These are phyloP conservation scores for Candida tropicalis DNA, from an alignment of 1,139 yeast species.

Conservation along the genomic window DNA sequence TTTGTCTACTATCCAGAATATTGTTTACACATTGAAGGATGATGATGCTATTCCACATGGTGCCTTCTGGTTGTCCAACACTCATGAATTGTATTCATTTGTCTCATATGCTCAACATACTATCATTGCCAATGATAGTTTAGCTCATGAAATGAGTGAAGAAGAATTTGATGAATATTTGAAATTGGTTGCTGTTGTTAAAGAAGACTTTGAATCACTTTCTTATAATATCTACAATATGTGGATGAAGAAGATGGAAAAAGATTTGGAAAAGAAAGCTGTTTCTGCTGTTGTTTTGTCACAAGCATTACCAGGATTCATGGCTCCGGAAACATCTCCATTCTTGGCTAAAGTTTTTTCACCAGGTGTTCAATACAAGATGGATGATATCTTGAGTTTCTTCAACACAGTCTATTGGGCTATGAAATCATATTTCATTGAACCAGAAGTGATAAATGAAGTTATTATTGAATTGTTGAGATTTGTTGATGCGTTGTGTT, in stretches of 20 bases:
- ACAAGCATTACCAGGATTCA: constrained; percentile 94
- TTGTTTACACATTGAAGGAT: constrained; percentile 70
- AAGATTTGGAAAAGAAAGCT: constrained; percentile 87
- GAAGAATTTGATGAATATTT: constrained; percentile 90
- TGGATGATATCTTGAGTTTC: constrained; percentile 92
- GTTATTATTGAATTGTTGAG: constrained; percentile 83
- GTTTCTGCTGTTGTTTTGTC: constrained; percentile 92
- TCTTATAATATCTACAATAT: constrained; percentile 94
- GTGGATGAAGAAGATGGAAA: constrained; percentile 97
- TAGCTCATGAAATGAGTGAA: constrained; percentile 84
- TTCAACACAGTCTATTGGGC: constrained; percentile 93
- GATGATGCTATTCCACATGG: constrained; percentile 91
- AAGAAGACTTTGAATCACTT: constrained; percentile 91
- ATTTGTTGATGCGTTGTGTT: constrained; percentile 91
- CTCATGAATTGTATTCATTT: constrained; percentile 93
- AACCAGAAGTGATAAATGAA: constrained; percentile 80
- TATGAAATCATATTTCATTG: constrained; percentile 89
- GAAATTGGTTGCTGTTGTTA: constrained; percentile 86
- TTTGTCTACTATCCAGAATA: constrained; percentile 81
- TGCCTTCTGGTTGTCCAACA: constrained; percentile 97
- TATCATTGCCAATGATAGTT: constrained; percentile 77
- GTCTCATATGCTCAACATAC: constrained; percentile 93
- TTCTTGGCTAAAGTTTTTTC: constrained; percentile 83
- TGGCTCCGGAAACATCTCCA: constrained; percentile 86
- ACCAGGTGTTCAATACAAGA: constrained; percentile 73